Evolutionary conservation across 768 basidiomycete genomes (phyloP).

Genomic region (Leccinum pellstonianum): DNA sequence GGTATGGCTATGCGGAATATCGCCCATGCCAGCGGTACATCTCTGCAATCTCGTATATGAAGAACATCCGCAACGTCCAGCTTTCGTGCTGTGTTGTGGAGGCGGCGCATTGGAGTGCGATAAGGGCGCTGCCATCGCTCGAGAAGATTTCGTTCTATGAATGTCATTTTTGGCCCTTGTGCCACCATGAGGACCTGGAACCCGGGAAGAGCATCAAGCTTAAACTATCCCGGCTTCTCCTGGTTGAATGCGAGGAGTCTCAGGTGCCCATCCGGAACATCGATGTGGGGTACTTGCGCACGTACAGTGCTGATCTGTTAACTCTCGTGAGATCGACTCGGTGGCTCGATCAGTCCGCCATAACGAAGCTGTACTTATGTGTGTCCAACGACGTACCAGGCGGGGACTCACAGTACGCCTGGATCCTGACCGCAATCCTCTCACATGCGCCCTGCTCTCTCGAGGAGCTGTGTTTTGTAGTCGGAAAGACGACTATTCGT

Average conservation of each 20-base stretch:
- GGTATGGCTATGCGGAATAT: not conserved
- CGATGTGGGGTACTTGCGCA: not conserved
- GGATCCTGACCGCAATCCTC: not conserved
- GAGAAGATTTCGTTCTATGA: slow-evolving; percentile 11
- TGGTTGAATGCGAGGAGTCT: not conserved
- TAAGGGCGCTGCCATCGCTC: slow-evolving; percentile 15
- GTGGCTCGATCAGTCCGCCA: too few species aligned
- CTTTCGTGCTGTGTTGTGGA: slow-evolving; percentile 13
- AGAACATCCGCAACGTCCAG: slow-evolving; percentile 15
- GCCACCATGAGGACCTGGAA: not conserved
- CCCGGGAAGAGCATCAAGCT: not conserved
- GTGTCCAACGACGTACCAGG: too few species aligned
- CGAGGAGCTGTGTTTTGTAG: not conserved
- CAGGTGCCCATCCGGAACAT: not conserved
- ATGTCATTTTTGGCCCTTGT: not conserved
- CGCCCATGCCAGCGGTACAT: not conserved
- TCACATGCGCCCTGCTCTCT: not conserved
- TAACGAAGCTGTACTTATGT: not conserved
- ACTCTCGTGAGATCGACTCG: too few species aligned
- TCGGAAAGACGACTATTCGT: not conserved
- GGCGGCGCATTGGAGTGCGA: slow-evolving; percentile 15
- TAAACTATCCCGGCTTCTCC: not conserved
- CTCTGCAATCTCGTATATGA: slow-evolving; percentile 15
- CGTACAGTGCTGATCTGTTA: not conserved
- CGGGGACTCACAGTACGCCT: too few species aligned